Percentiles rank a stretch among this genome's conserved stretches.
These are phyloP conservation scores for Bipolaris zeicola DNA, from an alignment of 2,329 filamentous ascomycete species.

Conservation along the genomic window DNA sequence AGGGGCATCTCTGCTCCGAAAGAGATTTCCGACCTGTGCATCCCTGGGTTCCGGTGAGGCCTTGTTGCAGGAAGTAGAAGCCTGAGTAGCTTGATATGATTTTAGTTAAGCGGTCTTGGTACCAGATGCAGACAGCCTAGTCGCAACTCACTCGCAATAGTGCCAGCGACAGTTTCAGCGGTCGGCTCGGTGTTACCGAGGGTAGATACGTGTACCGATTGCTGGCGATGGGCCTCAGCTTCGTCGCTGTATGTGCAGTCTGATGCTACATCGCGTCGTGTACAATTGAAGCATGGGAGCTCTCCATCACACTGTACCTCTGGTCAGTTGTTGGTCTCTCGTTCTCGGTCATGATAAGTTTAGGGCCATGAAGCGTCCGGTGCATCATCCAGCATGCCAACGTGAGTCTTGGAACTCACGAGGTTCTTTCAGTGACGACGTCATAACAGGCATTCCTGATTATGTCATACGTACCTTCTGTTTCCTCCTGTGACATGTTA, in stretches of 20 bases:
- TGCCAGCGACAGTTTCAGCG: background rate
- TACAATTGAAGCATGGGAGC: conserved; percentile 25
- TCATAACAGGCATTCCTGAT: background rate
- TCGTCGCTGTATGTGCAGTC: conserved; percentile 21
- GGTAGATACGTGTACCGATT: background rate
- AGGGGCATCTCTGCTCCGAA: conserved; percentile 23
- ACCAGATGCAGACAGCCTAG: background rate
- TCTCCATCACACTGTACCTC: conserved; percentile 22
- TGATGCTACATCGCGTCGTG: conserved; percentile 16
- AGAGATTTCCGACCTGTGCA: conserved; percentile 24
- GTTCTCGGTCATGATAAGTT: too few relatives aligned
- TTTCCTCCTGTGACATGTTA: conserved; percentile 23
- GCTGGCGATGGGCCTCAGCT: conserved; percentile 12
- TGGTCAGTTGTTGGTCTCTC: background rate
- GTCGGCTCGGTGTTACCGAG: background rate
- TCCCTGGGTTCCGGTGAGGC: conserved; percentile 12
- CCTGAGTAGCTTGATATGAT: background rate
- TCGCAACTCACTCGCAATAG: background rate
- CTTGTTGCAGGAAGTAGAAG: background rate
- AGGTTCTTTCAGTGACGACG: background rate
- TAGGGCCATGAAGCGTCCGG: too few relatives aligned
- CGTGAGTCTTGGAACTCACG: too few relatives aligned
- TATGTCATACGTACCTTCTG: conserved; percentile 20
- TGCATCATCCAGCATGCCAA: too few relatives aligned
- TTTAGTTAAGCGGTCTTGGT: background rate